A percentile compares a stretch with the other conserved stretches of the same genome.
Evolutionary conservation across 805 yeast genomes (phyloP).

Genomic region (Wickerhamomyces chambardii): DNA sequence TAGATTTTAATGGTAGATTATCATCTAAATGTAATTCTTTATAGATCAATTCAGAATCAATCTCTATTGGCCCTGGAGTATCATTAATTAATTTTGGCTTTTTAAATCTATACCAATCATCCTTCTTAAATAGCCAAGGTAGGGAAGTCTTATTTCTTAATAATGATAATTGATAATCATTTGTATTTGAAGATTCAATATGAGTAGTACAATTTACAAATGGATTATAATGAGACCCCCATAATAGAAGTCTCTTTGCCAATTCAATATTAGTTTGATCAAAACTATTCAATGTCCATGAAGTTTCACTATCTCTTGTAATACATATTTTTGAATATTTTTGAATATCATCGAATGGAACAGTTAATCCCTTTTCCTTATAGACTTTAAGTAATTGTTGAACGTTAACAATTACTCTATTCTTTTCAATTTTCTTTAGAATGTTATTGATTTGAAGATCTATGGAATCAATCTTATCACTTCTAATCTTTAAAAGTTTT

Average conservation of each 20-base stretch:
- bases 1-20: background rate
- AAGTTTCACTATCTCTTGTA: constrained; percentile 5
- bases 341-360: constrained; percentile 16
- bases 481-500: too few relatives aligned
- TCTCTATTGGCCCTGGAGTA: background rate
- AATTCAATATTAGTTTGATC: background rate
- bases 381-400: constrained; percentile 5
- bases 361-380: background rate
- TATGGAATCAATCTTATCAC: constrained; percentile 15
- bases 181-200: background rate
- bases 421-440: constrained; percentile 7
- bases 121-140: constrained; percentile 16
- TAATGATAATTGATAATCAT: too few relatives aligned
- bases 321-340: constrained; percentile 11
- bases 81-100: constrained; percentile 6
- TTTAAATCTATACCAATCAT: constrained; percentile 12
- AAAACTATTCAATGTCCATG: background rate
- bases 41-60: constrained; percentile 6
- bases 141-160: constrained; percentile 5
- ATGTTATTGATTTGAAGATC: constrained; percentile 12
- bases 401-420: constrained; percentile 3
- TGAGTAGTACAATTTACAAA: constrained; percentile 8
- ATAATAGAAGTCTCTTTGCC: constrained; percentile 15
- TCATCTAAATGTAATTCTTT: background rate
- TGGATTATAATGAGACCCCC: constrained; percentile 17